Evolutionary conservation across 1,284 basidiomycete genomes (phyloP), one percentile per base, ranked within the genome.

Genomic region (Polyporus tsugae): DNA sequence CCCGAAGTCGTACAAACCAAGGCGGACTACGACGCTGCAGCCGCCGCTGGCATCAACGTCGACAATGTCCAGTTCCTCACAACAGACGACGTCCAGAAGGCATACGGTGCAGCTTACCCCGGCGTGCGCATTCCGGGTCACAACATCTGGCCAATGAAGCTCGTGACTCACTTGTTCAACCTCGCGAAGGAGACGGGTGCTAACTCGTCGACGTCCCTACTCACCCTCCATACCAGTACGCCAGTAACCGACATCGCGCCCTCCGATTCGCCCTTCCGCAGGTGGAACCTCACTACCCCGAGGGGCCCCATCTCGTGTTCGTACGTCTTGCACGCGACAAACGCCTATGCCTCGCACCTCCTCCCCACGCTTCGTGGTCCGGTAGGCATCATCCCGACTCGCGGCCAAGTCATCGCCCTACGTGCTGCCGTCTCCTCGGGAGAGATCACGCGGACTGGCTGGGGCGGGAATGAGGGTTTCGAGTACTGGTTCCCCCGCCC

Each of bases 401-500:
- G 94, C 10, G 93, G 90, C 0, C 94, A 95, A 75, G 84, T 91
- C 61, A 82, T 93, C 29, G 87, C 92, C 0, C 79, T 88, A 2
- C 87, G 89, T 29, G 87, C 92, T 0, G 78, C 80, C 9, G 84
- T 82, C 0, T 70, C 81, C 0, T 62, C 79, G 0, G 74, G 79
- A 1, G 75, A 78, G 7, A 73, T 88, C 65, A 78, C 74, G 13
- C 66, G 65, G 39, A 49, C 68, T 10, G 75, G 74, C 17, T 78
- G 69, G 70, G 70, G 63, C 39, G 75, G 70, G 13, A 86, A 90
- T 68, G 80, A 84, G 63, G 88, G 86, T 0, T 87, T 82, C 70
- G 90, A 93, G 74, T 95, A 95, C 76, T 94, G 92, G 88, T 94
- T 95, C 74, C 90, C 92, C n/a, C 83, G 94, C 39, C 89, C 92